phyloP scores from a whole-genome alignment of 495 filamentous ascomycete species.

The Emericellopsis terricola region DNA sequence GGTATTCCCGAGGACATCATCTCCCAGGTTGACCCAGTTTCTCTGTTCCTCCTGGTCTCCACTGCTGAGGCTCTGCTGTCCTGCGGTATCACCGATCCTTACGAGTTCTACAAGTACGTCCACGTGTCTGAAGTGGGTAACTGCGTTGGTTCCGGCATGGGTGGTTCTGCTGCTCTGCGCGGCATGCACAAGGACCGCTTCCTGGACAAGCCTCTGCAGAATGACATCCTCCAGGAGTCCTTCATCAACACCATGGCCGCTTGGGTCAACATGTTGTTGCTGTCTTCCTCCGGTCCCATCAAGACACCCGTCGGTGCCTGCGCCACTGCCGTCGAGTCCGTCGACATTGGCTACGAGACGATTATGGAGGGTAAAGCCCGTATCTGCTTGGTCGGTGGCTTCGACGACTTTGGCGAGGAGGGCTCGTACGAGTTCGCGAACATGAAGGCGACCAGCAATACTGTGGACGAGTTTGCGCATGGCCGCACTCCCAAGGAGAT shows the following conservation, averaged over 20 bases:
- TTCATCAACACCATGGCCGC: conserved; percentile 99
- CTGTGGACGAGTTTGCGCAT: conserved; percentile 86
- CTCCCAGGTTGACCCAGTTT: conserved; percentile 89
- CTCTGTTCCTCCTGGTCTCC: conserved; percentile 83
- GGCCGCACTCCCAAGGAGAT: conserved; percentile 93
- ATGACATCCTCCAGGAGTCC: conserved; percentile 96
- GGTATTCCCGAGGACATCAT: conserved; percentile 97
- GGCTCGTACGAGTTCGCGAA: conserved; percentile 99
- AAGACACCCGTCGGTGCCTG: conserved; percentile 97
- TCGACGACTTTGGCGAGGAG: conserved; percentile 98
- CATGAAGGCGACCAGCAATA: conserved; percentile 98
- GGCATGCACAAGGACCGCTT: conserved; percentile 98
- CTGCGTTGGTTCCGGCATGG: conserved; percentile 94
- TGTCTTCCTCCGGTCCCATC: conserved; percentile 95
- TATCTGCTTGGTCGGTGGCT: conserved; percentile 93
- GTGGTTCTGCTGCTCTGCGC: conserved; percentile 76
- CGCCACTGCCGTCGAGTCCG: conserved; percentile 89
- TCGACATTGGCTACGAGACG: conserved; percentile 95
- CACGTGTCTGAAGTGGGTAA: conserved; percentile 97
- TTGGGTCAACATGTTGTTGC: conserved; percentile 97
- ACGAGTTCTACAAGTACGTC: conserved; percentile 99
- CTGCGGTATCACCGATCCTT: conserved; percentile 96
- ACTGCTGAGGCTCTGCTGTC: conserved; percentile 80
- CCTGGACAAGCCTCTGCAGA: conserved; percentile 94
- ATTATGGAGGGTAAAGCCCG: conserved; percentile 95